Evolutionary conservation across 345 rosid species (phyloP).

Genomic region (Pugionium dolabratum): DNA sequence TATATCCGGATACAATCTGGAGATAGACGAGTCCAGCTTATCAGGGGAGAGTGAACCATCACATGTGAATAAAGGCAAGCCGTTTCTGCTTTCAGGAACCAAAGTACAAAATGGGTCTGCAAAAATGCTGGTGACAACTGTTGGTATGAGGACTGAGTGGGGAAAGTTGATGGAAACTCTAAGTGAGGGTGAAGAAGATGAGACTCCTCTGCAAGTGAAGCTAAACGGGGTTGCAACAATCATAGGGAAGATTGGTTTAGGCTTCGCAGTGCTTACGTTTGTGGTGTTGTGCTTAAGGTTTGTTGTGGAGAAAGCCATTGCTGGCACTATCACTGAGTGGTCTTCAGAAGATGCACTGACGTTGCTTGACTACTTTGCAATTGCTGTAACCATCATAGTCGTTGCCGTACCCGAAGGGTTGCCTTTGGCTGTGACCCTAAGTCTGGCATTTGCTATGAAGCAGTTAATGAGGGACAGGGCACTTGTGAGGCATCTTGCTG

Average conservation of each 20-base stretch:
- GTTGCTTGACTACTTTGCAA: slow-evolving; percentile 79
- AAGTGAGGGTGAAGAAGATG: slow-evolving; percentile 72
- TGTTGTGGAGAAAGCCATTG: slow-evolving; percentile 54
- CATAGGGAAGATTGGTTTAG: slow-evolving; percentile 89
- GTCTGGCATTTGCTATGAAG: slow-evolving; percentile 97
- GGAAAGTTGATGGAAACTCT: slow-evolving; percentile 93
- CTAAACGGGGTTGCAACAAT: slow-evolving; percentile 93
- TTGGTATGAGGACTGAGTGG: slow-evolving; percentile 98
- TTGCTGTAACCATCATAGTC: slow-evolving; percentile 86
- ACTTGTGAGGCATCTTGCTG: slow-evolving; percentile 88
- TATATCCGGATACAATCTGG: slow-evolving; percentile 70
- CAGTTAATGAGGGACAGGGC: slow-evolving; percentile 85
- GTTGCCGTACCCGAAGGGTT: slow-evolving; percentile 99
- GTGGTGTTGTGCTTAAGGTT: slow-evolving; percentile 65
- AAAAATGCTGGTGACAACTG: slow-evolving; percentile 81
- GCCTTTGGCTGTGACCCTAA: slow-evolving; percentile 93
- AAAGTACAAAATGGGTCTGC: slow-evolving; percentile 83
- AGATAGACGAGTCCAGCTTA: slow-evolving; percentile 81
- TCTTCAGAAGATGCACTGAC: slow-evolving; percentile 70
- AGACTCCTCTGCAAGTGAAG: slow-evolving; percentile 46
- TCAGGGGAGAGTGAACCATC: slow-evolving; percentile 90
- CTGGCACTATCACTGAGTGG: slow-evolving; percentile 58
- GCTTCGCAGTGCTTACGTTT: slow-evolving; percentile 76
- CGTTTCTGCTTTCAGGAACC: slow-evolving; percentile 86
- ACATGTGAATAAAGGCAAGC: slow-evolving; percentile 48